Evolutionary conservation across 306 rosid genomes (phyloP).

Genomic region (Castanea sativa): DNA sequence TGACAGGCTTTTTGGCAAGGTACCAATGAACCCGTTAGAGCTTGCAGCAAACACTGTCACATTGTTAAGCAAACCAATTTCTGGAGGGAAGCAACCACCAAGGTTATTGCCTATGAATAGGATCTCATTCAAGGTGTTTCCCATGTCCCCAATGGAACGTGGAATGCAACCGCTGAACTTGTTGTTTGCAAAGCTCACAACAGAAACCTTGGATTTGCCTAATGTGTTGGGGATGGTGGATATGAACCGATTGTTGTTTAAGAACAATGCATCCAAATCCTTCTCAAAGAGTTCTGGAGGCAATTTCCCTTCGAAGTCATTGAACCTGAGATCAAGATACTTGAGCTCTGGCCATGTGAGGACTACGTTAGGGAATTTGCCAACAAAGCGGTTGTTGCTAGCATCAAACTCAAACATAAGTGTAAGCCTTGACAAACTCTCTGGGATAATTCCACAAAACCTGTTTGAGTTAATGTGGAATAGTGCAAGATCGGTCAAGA

Average conservation of each 20-base stretch:
- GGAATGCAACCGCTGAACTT: conserved; percentile 70
- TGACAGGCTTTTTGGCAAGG: conserved; percentile 36
- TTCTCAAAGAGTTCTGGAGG: conserved; percentile 28
- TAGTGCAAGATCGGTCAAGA: conserved; percentile 39
- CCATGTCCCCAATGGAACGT: conserved; percentile 48
- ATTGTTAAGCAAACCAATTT: conserved; percentile 43
- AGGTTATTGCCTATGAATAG: conserved; percentile 48
- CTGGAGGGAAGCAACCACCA: conserved; percentile 67
- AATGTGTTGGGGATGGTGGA: conserved; percentile 29
- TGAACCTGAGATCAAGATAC: conserved; percentile 43
- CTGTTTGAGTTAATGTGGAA: conserved; percentile 55
- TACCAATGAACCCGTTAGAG: conserved; percentile 24
- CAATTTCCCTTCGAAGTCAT: conserved; percentile 44
- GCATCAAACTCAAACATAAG: conserved; percentile 45
- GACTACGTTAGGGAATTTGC: conserved; percentile 34
- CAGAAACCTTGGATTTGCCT: conserved; percentile 58
- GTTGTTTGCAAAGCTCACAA: conserved; percentile 60
- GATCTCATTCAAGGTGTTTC: conserved; percentile 49
- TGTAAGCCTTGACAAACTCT: conserved; percentile 20
- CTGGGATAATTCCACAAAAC: conserved; percentile 50
- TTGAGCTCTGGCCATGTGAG: conserved; percentile 36
- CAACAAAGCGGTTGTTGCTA: conserved; percentile 55
- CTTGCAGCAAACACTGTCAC: conserved; percentile 10
- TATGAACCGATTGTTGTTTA: conserved; percentile 35
- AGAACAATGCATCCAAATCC: conserved; percentile 36